Base-by-base conservation (phyloP, 768 basidiomycete species). In the Podaxis sp. region DNA sequence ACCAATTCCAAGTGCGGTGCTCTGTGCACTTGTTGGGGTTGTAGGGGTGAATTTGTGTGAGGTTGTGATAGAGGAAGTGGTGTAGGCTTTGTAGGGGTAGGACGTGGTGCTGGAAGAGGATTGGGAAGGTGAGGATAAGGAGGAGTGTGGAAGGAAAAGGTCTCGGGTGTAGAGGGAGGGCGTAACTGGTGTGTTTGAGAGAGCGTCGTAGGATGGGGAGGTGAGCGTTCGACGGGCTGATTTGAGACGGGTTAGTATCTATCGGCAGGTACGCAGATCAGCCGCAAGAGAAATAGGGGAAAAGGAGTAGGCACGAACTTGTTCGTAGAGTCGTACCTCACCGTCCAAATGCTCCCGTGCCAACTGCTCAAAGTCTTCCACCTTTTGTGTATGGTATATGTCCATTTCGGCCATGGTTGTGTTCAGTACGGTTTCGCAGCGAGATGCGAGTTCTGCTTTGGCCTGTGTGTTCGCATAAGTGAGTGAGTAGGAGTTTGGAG, bases 361-460 rank as follows among this genome's bases (percentile, higher is more conserved):
- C 13, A 91, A 65, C 1, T 70, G 74, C 15, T 77, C 73, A 64
- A 94, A 87, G 66, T 93, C 91, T 68, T 91, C 89, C 6, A 73
- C 70, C 72, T 92, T 90, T 72, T 92, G 89, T 0, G 77, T 74
- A 70, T 93, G 90, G 67, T 93, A 91, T 1, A 82, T 86, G 55
- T 91, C 89, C 80, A 95, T 87, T 77, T 95, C 93, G 0, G 93
- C 91, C 86, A 93, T 88, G 1, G 93, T 94, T 8, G 86, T 87
- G 72, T 95, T 95, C 28, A 96, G 76, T 6, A 94, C 91, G 0
- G 93, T 95, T 74, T 96, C 93, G 71, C 90, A 94, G 20, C 93
- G 84, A 2, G 85, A 81, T 2, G 86, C 85, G 65, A 88, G 75
- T 17, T 89, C 87, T 53, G 88, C 86, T 66, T 88, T 79, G 13